Evolutionary conservation across 176 grass and related monocot genomes (phyloP), one percentile per base, ranked within the genome.

Genomic region (Saccharum officinarum): DNA sequence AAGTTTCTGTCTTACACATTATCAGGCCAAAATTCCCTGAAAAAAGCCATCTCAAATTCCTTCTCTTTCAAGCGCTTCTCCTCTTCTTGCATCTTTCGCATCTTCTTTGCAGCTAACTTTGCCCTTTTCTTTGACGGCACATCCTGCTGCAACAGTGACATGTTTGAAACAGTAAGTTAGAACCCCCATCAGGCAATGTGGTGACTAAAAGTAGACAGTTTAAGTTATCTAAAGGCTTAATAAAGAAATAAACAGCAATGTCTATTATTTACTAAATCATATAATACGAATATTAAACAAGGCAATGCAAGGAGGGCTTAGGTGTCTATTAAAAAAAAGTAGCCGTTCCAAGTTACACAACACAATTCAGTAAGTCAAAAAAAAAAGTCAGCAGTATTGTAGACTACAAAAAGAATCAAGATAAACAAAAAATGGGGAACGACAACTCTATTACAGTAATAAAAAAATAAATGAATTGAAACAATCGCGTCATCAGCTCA

Each of bases 21-120:
- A 23, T 98, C 93, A 11, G 97, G 97, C 97, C 97, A 98, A 80
- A 98, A 98, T 87, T 95, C 93, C 67, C 93, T 94, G 52, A 92
- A 95, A 81, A 94, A 98, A 44, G 93, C 91, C 59, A 89, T 89
- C 50, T 95, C 97, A 12, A 95, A 95, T 88, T 98, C 96, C 81
- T n/a, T 95, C 86, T 98, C 97, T 85, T 92, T 81, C 38, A 95
- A 80, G 12, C 79, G 54, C 81, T 95, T 93, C 66, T 98, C 96
- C 42, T 98, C 96, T 85, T 95, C 91, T 82, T 92, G 91, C 79
- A 98, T 83, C 60, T 94, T 98, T 61, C 75, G 76, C 63, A 91
- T 86, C 84, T 89, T 95, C 92, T 98, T 98, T 12, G 92, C 89
- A 18, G 83, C 83, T 60, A 88, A 26, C 42, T 92, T 98, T 16